Evolutionary conservation across 2,329 filamentous ascomycete genomes (phyloP), one percentile per base, ranked within the genome.

Genomic region (Hymenoscyphus fraxineus): DNA sequence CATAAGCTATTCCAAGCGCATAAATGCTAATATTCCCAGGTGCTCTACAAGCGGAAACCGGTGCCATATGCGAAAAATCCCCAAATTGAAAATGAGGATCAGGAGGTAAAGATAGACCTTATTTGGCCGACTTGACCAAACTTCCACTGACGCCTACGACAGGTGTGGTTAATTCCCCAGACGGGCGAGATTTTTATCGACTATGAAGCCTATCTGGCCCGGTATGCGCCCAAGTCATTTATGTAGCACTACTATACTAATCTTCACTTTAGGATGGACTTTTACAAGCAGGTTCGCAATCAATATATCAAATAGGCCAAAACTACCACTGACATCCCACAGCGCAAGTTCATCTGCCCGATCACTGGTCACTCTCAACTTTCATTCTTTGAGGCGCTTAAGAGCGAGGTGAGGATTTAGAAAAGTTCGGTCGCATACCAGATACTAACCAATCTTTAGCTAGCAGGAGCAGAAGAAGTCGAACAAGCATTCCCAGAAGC

Each of bases 41-140:
- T 99, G 72, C 85, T 97, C 69, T 97, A 91, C 79, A 98, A 98
- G 81, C 88, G 95, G 73, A 98, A 98, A 80, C 93, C 93, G 64
- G 93, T 98, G 75, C 88, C 91, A 79, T 90, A 92, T 76, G 81
- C 93, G 70, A 84, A 90, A 59, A 83, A 84, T 58, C 89, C 90
- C 27, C 81, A 85, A 61, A 85, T 94, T 70, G 84, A 93, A 71
- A 88, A 95, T 81, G 92, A 96, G 70, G 87, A 91, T 73, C 83
- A 86, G 71, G 93, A 98, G 85, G 93, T 94, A 83, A 72, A 84
- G 35, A 35, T 41, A 38, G 67, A 67, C 35, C 64, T 69, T 70
- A 31, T 69, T 62, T n/a, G 31, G 40, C 65, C 69, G 47, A 71
- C 64, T 59, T 55, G 44, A 54, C 44, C 40, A 31, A 39, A 59